A percentile compares a stretch with the other conserved stretches of the same genome.
phyloP scores from a whole-genome alignment of 768 basidiomycete genomes.

The Suillus decipiens region DNA sequence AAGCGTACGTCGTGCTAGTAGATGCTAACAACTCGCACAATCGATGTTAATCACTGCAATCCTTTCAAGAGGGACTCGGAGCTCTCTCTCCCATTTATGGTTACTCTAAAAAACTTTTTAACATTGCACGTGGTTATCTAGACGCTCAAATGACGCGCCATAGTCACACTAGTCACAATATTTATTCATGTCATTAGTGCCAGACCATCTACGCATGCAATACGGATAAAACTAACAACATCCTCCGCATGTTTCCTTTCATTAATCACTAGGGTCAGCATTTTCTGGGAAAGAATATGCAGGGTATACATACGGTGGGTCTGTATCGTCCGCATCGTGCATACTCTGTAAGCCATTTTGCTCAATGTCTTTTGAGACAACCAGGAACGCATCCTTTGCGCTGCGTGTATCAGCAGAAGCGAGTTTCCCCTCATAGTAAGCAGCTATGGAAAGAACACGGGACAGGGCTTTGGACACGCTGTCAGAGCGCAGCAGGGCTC shows the following conservation, averaged over 20 bases:
- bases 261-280: conserved; percentile 21
- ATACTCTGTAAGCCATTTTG: conserved; percentile 54
- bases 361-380: conserved; percentile 63
- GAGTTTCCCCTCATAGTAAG: conserved; percentile 60
- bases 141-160: too few species aligned
- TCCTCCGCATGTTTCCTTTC: conserved; percentile 47
- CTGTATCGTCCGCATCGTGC: conserved; percentile 30
- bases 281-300: conserved; percentile 10
- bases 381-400: conserved; percentile 57
- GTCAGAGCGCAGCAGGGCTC: conserved; percentile 31
- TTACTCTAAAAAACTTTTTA: conserved; percentile 25
- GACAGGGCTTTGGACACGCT: conserved; percentile 40
- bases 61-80: conserved; percentile 25
- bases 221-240: conserved; percentile 54
- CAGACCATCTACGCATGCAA: conserved; percentile 56
- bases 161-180: too few species aligned
- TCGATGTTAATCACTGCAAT: too few species aligned
- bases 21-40: not conserved
- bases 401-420: conserved; percentile 42
- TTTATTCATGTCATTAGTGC: conserved; percentile 55
- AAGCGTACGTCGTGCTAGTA: not conserved
- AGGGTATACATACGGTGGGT: conserved; percentile 47
- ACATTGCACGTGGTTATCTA: conserved; percentile 21
- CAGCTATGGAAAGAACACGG: conserved; percentile 43
- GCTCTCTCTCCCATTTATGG: conserved; percentile 4